Conservation (phyloP, 495 filamentous ascomycete species). For the Neurospora hispaniola region DNA sequence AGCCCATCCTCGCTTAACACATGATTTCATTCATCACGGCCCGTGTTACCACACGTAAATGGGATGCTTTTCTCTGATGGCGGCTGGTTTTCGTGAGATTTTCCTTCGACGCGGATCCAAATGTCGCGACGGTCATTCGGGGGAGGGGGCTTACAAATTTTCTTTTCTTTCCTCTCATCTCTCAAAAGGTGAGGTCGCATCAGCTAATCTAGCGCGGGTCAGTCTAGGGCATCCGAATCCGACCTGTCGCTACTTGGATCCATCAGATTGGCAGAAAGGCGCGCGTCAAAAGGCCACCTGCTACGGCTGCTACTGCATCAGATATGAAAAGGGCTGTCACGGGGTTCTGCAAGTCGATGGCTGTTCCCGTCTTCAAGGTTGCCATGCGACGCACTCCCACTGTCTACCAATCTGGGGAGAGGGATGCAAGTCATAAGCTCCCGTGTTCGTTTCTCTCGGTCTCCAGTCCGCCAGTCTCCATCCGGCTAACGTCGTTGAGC, state of each 20-base stretch:
- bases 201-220: background rate
- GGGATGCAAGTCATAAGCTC: background rate
- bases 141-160: background rate
- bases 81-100: background rate
- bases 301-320: background rate
- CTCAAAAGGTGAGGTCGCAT: background rate
- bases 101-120: background rate
- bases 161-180: background rate
- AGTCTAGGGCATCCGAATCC: background rate
- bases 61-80: background rate
- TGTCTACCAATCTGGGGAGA: background rate
- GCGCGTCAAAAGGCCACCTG: background rate
- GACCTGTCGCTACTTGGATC: background rate
- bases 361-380: background rate
- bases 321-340: background rate
- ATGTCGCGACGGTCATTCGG: background rate
- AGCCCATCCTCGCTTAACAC: background rate
- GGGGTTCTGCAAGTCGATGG: background rate
- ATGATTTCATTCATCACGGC: background rate
- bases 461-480: background rate
- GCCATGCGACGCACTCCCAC: background rate
- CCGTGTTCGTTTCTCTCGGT: background rate
- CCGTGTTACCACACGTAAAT: background rate
- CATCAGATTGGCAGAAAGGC: background rate
- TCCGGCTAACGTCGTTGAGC: background rate